phyloP scores from a whole-genome alignment of 2,329 filamentous ascomycete species.

The Pezicula carpinea region DNA sequence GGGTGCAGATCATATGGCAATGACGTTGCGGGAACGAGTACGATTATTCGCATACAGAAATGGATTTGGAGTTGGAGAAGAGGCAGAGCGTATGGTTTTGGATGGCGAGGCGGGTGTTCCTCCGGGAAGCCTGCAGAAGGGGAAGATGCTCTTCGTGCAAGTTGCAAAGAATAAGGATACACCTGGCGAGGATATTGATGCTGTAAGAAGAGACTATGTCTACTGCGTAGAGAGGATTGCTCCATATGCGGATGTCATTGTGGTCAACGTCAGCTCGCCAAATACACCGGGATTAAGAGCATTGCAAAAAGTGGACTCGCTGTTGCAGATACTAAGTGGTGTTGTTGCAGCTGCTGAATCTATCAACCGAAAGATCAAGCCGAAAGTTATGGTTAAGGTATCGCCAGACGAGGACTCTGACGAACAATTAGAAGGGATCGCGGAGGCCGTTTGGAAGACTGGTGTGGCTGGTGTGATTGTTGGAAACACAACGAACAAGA shows the following conservation, averaged over 20 bases:
- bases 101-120: constrained; percentile 74
- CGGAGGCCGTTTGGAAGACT: constrained; percentile 74
- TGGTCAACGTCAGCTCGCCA: constrained; percentile 95
- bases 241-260: constrained; percentile 89
- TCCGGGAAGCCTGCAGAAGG: constrained; percentile 72
- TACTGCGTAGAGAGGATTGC: constrained; percentile 80
- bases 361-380: constrained; percentile 66
- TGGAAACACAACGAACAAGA: constrained; percentile 89
- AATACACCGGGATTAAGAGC: constrained; percentile 91
- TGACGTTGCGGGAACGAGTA: constrained; percentile 71
- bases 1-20: constrained; percentile 83
- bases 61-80: constrained; percentile 59
- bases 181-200: constrained; percentile 76
- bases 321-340: constrained; percentile 74
- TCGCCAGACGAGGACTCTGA: constrained; percentile 90
- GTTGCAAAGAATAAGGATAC: constrained; percentile 97
- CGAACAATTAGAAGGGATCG: constrained; percentile 81
- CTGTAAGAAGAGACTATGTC: constrained; percentile 79
- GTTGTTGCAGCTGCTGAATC: constrained; percentile 75
- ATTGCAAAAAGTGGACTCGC: constrained; percentile 77
- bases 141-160: constrained; percentile 82
- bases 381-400: constrained; percentile 94
- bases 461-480: constrained; percentile 95
- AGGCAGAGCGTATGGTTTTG: constrained; percentile 67
- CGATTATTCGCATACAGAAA: constrained; percentile 68